These are phyloP conservation scores for Spizellomyces punctatus DNA, from an alignment of 192 early-diverging fungal genomes.

Conservation along the genomic window DNA sequence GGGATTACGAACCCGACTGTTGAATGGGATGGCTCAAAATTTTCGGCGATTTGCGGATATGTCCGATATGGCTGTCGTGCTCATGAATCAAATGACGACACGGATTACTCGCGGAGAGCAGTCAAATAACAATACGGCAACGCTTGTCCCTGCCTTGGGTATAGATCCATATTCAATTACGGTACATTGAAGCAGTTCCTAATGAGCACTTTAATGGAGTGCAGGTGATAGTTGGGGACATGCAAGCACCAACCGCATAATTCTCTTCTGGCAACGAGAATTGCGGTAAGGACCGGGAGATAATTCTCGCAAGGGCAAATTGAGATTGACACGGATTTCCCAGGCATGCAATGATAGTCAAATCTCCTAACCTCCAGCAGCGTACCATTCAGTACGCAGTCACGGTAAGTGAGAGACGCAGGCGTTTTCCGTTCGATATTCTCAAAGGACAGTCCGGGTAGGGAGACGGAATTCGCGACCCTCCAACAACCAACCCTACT, in stretches of 20 bases:
- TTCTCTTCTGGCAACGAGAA: conserved; percentile 37
- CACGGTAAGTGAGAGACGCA: conserved; percentile 14
- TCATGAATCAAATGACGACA: conserved; percentile 49
- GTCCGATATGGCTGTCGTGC: conserved; percentile 31
- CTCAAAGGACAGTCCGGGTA: background rate
- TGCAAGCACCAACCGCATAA: conserved; percentile 43
- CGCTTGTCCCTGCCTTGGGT: conserved; percentile 48
- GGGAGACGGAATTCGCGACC: background rate
- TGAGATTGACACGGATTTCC: background rate
- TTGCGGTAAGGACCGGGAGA: conserved; percentile 20
- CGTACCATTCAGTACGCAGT: conserved; percentile 27
- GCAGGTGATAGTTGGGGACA: conserved; percentile 48
- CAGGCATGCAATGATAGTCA: conserved; percentile 39
- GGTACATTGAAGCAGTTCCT: too few species aligned
- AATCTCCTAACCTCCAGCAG: conserved; percentile 39
- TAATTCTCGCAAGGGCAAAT: background rate
- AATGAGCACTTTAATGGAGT: background rate
- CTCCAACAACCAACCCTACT: background rate
- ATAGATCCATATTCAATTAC: background rate
- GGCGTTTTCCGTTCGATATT: too few species aligned
- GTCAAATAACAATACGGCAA: conserved; percentile 12
- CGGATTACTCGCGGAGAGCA: conserved; percentile 13
- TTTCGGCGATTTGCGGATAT: conserved; percentile 33
- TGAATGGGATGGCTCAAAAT: conserved; percentile 37
- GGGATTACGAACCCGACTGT: conserved; percentile 37